Conservation (phyloP, 352 stramenopile species). For the Plasmopara viticola region DNA sequence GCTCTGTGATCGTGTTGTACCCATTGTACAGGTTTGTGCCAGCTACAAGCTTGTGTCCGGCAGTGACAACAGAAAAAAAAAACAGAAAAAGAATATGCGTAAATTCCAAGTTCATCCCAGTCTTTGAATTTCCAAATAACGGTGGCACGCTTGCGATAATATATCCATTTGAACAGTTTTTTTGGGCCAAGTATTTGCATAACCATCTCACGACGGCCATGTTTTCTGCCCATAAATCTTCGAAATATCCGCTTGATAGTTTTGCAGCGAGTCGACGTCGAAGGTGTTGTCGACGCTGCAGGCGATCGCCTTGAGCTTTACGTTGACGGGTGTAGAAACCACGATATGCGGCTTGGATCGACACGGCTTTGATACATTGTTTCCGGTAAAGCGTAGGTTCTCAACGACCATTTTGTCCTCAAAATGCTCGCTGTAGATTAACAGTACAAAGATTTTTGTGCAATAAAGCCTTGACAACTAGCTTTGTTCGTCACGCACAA, state of each 20-base stretch:
- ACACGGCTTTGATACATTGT: slow-evolving; percentile 31
- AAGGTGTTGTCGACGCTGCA: slow-evolving; percentile 19
- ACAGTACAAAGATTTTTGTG: slow-evolving; percentile 54
- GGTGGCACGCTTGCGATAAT: slow-evolving; percentile 20
- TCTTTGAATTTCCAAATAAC: slow-evolving; percentile 46
- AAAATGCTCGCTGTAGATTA: slow-evolving; percentile 61
- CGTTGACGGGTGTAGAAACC: slow-evolving; percentile 28
- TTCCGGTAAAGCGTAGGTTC: slow-evolving; percentile 26
- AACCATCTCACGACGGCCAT: slow-evolving; percentile 37
- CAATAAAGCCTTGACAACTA: slow-evolving; percentile 41
- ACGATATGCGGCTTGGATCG: slow-evolving; percentile 47
- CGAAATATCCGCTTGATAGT: slow-evolving; percentile 54
- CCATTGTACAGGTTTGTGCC: slow-evolving; percentile 63
- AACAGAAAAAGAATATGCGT: slow-evolving; percentile 32
- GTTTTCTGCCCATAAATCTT: slow-evolving; percentile 14
- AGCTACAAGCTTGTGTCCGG: slow-evolving; percentile 57
- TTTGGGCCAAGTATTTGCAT: slow-evolving; percentile 29
- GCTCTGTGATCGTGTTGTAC: slow-evolving; percentile 29
- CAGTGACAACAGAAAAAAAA: slow-evolving; percentile 73
- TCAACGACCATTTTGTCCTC: slow-evolving; percentile 40
- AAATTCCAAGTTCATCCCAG: slow-evolving; percentile 67
- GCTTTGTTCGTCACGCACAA: slow-evolving; percentile 33
- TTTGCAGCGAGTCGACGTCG: slow-evolving; percentile 23
- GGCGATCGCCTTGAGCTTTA: slow-evolving; percentile 21
- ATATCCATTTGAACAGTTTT: slow-evolving; percentile 59